Evolutionary conservation across 2,329 filamentous ascomycete species (phyloP), one percentile per base, ranked within the genome.

Genomic region (Echinosphaeria canescens): DNA sequence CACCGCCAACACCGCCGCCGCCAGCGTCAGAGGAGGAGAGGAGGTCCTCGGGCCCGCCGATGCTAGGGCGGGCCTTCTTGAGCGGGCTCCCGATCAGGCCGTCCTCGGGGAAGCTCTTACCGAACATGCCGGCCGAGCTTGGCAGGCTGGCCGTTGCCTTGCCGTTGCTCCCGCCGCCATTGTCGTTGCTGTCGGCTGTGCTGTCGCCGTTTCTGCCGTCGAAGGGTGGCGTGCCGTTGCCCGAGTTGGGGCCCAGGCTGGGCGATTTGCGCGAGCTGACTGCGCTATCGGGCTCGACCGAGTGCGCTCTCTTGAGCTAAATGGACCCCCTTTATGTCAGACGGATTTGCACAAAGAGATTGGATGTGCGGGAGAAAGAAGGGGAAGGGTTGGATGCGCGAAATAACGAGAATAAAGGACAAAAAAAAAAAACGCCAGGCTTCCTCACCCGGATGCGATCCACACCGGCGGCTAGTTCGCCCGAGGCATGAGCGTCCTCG

Each of bases 271-370:
- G 49, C 27, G 50, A 54, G 27, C 32, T 37, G 31, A 50, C 41
- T 35, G 45, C 42, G 39, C 55, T 57, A 13, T 75, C 54, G 9
- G 69, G 71, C 27, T 82, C 78, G 22, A 62, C 65, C 8, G 78
- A 84, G 44, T 81, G 76, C 35, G 76, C 73, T 35, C 78, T 65
- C 56, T 85, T 85, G 34, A 85, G 67, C 78, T 84, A n/a, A n/a
- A n/a, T n/a, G n/a, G n/a, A n/a, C n/a, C n/a, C n/a, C n/a, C n/a
- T n/a, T n/a, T n/a, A n/a, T n/a, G n/a, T n/a, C n/a, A n/a, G n/a
- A n/a, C n/a, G n/a, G n/a, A n/a, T n/a, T n/a, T n/a, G n/a, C n/a
- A n/a, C n/a, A n/a, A n/a, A n/a, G n/a, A n/a, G n/a, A n/a, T n/a
- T n/a, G n/a, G n/a, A n/a, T n/a, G n/a, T n/a, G n/a, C n/a, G n/a